Evolutionary conservation across 768 basidiomycete genomes (phyloP).

Genomic region (Leccinum subgranulosum): DNA sequence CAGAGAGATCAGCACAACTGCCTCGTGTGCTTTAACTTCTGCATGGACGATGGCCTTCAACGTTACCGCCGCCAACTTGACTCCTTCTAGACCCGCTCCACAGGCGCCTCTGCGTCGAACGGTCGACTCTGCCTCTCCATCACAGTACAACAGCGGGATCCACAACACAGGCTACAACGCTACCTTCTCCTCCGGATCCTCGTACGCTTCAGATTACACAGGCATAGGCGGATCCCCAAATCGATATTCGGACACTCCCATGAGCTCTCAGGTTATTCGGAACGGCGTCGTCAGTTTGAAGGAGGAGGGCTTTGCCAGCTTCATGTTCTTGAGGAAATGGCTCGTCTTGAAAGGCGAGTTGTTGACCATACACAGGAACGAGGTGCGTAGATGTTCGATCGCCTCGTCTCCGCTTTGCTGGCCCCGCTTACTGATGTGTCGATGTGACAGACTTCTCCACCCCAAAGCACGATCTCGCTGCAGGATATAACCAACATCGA

Average conservation of each 20-base stretch:
- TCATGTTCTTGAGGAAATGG: constrained; percentile 91
- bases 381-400: constrained; percentile 51
- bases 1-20: not conserved
- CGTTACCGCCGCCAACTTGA: constrained; percentile 56
- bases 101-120: constrained; percentile 57
- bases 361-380: constrained; percentile 84
- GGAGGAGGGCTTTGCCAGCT: constrained; percentile 90
- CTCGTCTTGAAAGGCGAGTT: constrained; percentile 78
- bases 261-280: constrained; percentile 51
- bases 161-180: constrained; percentile 56
- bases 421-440: constrained; percentile 2
- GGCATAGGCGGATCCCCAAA: constrained; percentile 82
- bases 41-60: constrained; percentile 44
- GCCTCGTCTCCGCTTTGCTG: not conserved
- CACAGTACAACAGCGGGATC: constrained; percentile 39
- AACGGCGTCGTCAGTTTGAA: constrained; percentile 81
- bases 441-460: constrained; percentile 43
- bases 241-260: constrained; percentile 38
- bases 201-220: constrained; percentile 65
- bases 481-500: constrained; percentile 84
- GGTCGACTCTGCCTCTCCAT: constrained; percentile 33
- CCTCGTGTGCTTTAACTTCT: constrained; percentile 17
- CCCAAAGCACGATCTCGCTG: constrained; percentile 61
- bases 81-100: constrained; percentile 76
- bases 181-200: constrained; percentile 56